These are phyloP conservation scores for Thielaviopsis musarum DNA, from an alignment of 2,329 filamentous ascomycete species.

Conservation along the genomic window DNA sequence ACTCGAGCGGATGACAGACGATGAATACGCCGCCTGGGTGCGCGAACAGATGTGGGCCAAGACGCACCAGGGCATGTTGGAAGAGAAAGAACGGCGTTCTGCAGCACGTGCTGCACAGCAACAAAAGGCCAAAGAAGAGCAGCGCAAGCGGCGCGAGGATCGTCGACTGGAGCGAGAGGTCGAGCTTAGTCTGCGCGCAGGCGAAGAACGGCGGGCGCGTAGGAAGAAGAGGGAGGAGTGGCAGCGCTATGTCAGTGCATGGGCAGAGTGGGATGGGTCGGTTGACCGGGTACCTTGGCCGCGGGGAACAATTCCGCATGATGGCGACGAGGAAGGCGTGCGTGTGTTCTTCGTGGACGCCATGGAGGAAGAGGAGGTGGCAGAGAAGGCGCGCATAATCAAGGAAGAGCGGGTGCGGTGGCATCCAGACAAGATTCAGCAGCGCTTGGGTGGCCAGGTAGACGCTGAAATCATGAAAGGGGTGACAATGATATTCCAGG, in stretches of 20 bases:
- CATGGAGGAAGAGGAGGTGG: constrained; percentile 27
- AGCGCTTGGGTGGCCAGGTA: constrained; percentile 59
- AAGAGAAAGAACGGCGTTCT: constrained; percentile 51
- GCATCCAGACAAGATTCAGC: constrained; percentile 97
- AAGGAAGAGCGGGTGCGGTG: constrained; percentile 81
- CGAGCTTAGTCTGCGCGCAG: constrained; percentile 50
- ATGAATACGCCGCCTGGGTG: constrained; percentile 79
- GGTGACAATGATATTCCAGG: constrained; percentile 83
- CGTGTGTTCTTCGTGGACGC: constrained; percentile 47
- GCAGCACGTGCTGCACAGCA: constrained; percentile 23
- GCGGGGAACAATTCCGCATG: neutral
- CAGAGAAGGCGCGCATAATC: constrained; percentile 33
- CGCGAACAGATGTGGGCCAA: constrained; percentile 90
- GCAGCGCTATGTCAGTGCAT: constrained; percentile 38
- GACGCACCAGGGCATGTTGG: constrained; percentile 66
- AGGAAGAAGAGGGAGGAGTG: constrained; percentile 44
- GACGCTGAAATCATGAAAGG: constrained; percentile 55
- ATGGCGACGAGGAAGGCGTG: constrained; percentile 34
- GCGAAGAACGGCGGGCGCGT: constrained; percentile 41
- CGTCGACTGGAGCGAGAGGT: constrained; percentile 43
- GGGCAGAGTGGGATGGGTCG: constrained; percentile 37
- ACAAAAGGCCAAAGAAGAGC: constrained; percentile 19
- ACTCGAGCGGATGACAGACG: constrained; percentile 77
- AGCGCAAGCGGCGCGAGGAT: constrained; percentile 17
- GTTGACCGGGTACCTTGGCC: constrained; percentile 50